Base-by-base conservation (phyloP, 805 yeast genomes). In the Candida bentonensis region DNA sequence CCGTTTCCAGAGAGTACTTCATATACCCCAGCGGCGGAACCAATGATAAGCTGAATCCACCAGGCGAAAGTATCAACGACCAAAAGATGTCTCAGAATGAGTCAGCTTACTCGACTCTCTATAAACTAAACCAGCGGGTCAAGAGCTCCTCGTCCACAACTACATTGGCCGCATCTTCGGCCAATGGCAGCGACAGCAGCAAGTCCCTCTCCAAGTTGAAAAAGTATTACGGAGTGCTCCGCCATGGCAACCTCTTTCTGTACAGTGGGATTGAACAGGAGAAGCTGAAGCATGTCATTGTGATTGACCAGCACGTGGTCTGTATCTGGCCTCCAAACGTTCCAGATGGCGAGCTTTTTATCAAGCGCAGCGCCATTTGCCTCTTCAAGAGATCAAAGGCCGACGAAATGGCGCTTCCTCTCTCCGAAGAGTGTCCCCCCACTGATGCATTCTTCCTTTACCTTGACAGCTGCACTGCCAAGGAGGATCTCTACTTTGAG, bases 401-500 rank as follows among this genome's bases (percentile, higher is more conserved):
- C 4, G 56, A 53, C 22, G 57, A 57, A n/a, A 40, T 52, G 23
- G 53, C 51, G 9, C 46, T 58, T 13, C 55, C 58, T 42, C 21
- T 51, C 39, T 42, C 49, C 41, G 54, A 47, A 22, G 43, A 39
- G 15, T 49, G 23, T 49, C 57, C 60, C 2, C 68, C 71, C 2
- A 53, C 56, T n/a, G 53, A 53, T 46, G 57, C 70, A 3, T 73
- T 74, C 53, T 89, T 73, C 59, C 61, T 89, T 2, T 84, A 86
- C 59, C 73, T 80, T 39, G 94, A 86, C 52, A 71, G 77, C 42
- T 85, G 87, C 51, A 72, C 72, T 45, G 87, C 81, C 41, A 89
- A 89, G 55, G 98, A 92, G 60, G 95, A 89, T 58, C 79, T 96
- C 82, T 92, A 89, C 58, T 87, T 86, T 61, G 78, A 84, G 0